Evolutionary conservation across 2,329 filamentous ascomycete genomes (phyloP), one percentile per base, ranked within the genome.

Genomic region (Dissoconium aciculare): DNA sequence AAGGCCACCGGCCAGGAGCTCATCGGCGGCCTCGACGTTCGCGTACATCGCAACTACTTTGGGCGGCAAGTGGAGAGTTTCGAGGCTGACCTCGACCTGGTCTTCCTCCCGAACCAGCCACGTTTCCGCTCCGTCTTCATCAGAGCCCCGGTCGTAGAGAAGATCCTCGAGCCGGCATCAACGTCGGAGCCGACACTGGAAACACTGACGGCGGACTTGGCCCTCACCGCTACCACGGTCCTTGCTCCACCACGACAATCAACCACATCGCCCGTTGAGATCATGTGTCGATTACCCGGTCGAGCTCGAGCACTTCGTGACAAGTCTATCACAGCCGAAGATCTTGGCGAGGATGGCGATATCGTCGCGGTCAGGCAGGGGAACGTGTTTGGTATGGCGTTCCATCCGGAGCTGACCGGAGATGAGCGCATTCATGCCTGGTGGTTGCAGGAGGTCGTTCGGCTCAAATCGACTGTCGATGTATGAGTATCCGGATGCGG

Each of bases 61-160:
- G 89, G 89, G 3, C 71, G 87, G 32, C 89, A 98, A 57, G 77
- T 79, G 10, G 83, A 95, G 57, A 91, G 80, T 51, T 95, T 95
- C 55, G 74, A 89, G 47, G 74, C 78, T 0, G 67, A 73, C 27
- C 55, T 94, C 17, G 58, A 77, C 10, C 60, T 94, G 14, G 72
- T 76, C 0, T 43, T 37, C n/a, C 91, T 92, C 46, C 59, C 92
- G 4, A 44, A 51, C 29, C 27, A 34, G 2, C 37, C 36, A n/a
- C 67, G 70, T 0, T 95, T 91, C 51, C 71, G 73, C 2, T 82
- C 76, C 1, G 78, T 95, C 17, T 98, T 98, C 55, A 98, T 98
- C 47, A 71, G 89, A 5, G 89, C 89, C 0, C 89, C 89, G 0
- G 78, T 95, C 1, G 87, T 98, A 1, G 85, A 95, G 54, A 77